These are phyloP conservation scores for Takashimella koratensis DNA, from an alignment of 1,284 basidiomycete genomes.

Conservation along the genomic window DNA sequence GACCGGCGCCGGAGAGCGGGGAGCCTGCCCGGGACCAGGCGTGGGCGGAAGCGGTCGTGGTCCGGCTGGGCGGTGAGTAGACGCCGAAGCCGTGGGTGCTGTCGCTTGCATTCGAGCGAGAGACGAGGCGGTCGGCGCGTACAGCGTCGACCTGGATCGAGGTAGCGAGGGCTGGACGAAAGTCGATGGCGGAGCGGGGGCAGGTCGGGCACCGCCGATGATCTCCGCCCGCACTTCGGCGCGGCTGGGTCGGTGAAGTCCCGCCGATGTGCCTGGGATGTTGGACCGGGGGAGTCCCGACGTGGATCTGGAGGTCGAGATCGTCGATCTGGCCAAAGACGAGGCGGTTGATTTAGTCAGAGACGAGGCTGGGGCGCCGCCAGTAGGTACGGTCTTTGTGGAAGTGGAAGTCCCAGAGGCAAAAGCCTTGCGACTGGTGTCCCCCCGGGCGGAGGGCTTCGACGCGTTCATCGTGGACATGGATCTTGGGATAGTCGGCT, in stretches of 20 bases:
- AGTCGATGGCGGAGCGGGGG: conserved; percentile 26
- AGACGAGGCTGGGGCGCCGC: neutral
- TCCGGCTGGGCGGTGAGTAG: neutral
- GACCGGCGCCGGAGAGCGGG: neutral
- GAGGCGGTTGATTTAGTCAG: neutral
- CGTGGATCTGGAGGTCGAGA: neutral
- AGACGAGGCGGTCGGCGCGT: conserved; percentile 38
- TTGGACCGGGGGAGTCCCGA: neutral
- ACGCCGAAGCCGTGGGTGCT: conserved; percentile 10
- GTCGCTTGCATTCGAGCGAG: conserved; percentile 44
- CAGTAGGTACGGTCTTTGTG: too few species aligned
- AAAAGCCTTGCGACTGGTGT: too few species aligned
- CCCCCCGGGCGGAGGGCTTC: conserved; percentile 1
- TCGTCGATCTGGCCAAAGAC: neutral
- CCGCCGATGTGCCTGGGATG: neutral
- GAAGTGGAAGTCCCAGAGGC: too few species aligned
- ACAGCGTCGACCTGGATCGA: conserved; percentile 25
- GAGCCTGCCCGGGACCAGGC: conserved; percentile 5
- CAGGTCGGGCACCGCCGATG: conserved; percentile 28
- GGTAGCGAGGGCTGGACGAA: neutral
- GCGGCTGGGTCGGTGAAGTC: neutral
- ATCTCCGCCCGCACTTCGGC: conserved; percentile 18
- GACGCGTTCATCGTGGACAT: conserved; percentile 19
- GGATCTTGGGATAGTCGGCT: neutral
- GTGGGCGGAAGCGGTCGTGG: conserved; percentile 11